Percentiles rank a stretch among this genome's conserved stretches.
These are phyloP conservation scores for Umbellularia californica DNA, from an alignment of 164 flowering plant genomes.

Conservation along the genomic window DNA sequence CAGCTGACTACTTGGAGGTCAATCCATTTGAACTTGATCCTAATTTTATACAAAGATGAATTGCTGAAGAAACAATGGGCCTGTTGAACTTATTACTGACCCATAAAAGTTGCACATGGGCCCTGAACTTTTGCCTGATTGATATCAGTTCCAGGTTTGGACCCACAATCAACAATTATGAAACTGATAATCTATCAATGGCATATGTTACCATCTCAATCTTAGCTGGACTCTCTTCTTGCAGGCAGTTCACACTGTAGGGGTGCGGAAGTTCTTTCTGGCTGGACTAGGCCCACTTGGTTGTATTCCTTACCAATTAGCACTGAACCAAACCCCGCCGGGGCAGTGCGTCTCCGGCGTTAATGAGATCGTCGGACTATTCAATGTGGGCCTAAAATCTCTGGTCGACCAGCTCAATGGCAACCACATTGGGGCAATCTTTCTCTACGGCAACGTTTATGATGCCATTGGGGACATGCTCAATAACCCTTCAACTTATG, in stretches of 20 bases:
- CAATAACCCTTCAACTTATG: conserved; percentile 48
- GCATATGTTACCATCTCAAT: too few species aligned
- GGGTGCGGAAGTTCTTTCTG: conserved; percentile 67
- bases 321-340: conserved; percentile 36
- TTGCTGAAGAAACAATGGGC: too few species aligned
- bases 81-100: too few species aligned
- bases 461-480: too few species aligned
- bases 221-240: background rate
- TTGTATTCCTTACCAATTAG: conserved; percentile 69
- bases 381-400: conserved; percentile 52
- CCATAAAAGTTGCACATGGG: too few species aligned
- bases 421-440: conserved; percentile 50
- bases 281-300: conserved; percentile 75
- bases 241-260: conserved; percentile 65
- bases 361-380: conserved; percentile 58
- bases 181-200: too few species aligned
- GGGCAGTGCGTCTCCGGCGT: conserved; percentile 56
- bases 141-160: too few species aligned
- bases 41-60: too few species aligned
- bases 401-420: conserved; percentile 49
- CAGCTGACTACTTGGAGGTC: too few species aligned
- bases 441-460: conserved; percentile 51
- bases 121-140: too few species aligned
- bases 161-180: too few species aligned
- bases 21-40: too few species aligned